phyloP scores from a whole-genome alignment of 768 basidiomycete genomes.

The Hydnum rufescens region DNA sequence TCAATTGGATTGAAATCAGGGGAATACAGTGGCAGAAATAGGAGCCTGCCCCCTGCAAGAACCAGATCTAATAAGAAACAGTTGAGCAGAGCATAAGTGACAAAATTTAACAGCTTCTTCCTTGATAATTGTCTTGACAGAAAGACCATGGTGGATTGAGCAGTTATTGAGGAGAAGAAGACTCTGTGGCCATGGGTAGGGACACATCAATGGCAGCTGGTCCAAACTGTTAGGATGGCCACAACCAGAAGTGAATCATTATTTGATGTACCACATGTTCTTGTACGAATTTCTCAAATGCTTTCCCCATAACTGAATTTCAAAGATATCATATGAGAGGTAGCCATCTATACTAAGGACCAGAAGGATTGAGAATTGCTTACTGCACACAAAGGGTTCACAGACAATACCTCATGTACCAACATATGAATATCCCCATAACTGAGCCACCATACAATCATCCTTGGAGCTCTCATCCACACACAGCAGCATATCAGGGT shows the following conservation, averaged over 20 bases:
- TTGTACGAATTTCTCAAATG: conserved; percentile 22
- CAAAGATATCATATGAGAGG: conserved; percentile 16
- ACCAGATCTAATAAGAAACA: neutral
- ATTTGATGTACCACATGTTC: conserved; percentile 19
- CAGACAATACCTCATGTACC: conserved; percentile 13
- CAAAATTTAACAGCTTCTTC: conserved; percentile 10
- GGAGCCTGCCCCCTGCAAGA: conserved; percentile 12
- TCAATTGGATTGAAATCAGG: conserved; percentile 22
- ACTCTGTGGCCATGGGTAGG: conserved; percentile 14
- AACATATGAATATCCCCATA: conserved; percentile 14
- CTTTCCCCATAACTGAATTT: conserved; percentile 19
- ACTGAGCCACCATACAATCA: conserved; percentile 12
- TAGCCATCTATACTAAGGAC: conserved; percentile 21
- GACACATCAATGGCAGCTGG: conserved; percentile 17
- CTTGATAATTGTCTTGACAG: conserved; percentile 14
- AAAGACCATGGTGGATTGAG: conserved; percentile 16
- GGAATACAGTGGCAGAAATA: conserved; percentile 20
- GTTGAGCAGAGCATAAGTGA: neutral
- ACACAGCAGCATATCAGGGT: conserved; percentile 14
- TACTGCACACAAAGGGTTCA: conserved; percentile 16
- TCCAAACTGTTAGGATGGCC: conserved; percentile 2
- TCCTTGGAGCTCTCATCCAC: conserved; percentile 22
- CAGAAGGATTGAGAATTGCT: conserved; percentile 19
- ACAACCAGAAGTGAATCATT: neutral
- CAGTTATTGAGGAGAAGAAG: conserved; percentile 19